These are phyloP conservation scores for Phytophthora sp. DNA, from an alignment of 352 stramenopile species.

Conservation along the genomic window DNA sequence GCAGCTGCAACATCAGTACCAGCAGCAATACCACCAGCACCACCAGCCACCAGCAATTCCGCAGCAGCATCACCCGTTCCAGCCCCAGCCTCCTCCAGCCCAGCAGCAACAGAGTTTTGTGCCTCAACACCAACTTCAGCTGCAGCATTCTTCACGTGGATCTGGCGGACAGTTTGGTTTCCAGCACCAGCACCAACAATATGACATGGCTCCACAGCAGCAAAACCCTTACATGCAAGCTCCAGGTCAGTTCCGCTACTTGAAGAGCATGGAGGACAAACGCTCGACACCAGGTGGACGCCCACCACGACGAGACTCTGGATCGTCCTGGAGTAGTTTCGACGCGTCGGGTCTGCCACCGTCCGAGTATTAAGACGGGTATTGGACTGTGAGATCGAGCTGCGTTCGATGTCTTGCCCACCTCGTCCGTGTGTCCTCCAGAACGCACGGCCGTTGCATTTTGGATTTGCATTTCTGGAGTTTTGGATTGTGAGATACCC, in stretches of 20 bases:
- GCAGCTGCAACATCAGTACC: constrained; percentile 69
- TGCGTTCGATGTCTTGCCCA: constrained; percentile 8
- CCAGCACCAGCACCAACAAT: constrained; percentile 49
- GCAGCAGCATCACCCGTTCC: constrained; percentile 45
- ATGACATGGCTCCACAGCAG: constrained; percentile 44
- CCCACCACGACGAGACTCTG: constrained; percentile 54
- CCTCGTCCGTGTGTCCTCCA: constrained; percentile 15
- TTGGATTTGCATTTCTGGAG: constrained; percentile 49
- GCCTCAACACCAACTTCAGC: constrained; percentile 49
- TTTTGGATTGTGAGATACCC: constrained; percentile 50
- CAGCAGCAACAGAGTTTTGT: constrained; percentile 44
- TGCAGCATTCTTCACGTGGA: constrained; percentile 37
- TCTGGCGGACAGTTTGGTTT: constrained; percentile 36
- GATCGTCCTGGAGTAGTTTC: constrained; percentile 64
- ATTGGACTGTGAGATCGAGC: constrained; percentile 1
- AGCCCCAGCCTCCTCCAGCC: constrained; percentile 33
- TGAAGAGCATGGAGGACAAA: constrained; percentile 74
- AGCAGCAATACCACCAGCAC: constrained; percentile 62
- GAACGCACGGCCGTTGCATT: constrained; percentile 29
- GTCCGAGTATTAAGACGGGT: constrained; percentile 40
- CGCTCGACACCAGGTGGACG: constrained; percentile 36
- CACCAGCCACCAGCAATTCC: constrained; percentile 46
- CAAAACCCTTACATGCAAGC: constrained; percentile 41
- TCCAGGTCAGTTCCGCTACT: constrained; percentile 63
- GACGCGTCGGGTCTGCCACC: constrained; percentile 48